Percentiles rank a stretch among this genome's conserved stretches.
Evolutionary conservation across 2,329 filamentous ascomycete genomes (phyloP).

Genomic region (Ceratocystis alfenasii): DNA sequence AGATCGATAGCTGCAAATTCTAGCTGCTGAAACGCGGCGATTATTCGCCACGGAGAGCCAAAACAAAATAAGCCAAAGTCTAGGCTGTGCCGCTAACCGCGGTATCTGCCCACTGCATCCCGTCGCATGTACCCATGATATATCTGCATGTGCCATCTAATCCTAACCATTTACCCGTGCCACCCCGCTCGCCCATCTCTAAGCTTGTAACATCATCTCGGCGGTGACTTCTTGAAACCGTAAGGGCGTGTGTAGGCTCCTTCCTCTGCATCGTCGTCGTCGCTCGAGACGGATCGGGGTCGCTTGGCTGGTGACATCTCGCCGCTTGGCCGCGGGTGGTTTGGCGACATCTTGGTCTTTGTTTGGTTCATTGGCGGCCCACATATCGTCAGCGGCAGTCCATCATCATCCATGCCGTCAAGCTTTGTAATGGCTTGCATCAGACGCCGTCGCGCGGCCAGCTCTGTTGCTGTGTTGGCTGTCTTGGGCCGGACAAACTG

Average conservation of each 20-base stretch:
- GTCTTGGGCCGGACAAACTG: conserved; percentile 43
- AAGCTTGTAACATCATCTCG: not conserved
- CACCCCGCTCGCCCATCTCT: too few relatives aligned
- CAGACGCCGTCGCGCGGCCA: conserved; percentile 41
- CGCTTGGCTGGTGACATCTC: conserved; percentile 38
- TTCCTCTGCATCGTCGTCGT: conserved; percentile 3
- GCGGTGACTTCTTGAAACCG: not conserved
- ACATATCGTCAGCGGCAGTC: conserved; percentile 3
- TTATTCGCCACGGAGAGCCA: too few relatives aligned
- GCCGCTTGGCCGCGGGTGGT: conserved; percentile 30
- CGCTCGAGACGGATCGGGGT: conserved; percentile 27
- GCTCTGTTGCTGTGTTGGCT: conserved; percentile 40
- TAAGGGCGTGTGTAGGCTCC: not conserved
- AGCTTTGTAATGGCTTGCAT: conserved; percentile 37
- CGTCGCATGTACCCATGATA: too few relatives aligned
- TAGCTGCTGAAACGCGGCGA: too few relatives aligned
- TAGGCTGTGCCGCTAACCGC: too few relatives aligned
- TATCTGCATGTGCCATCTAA: too few relatives aligned
- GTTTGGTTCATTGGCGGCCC: not conserved
- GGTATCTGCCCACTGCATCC: too few relatives aligned
- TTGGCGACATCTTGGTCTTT: not conserved
- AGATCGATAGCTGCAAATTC: not conserved
- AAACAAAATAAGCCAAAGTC: too few relatives aligned
- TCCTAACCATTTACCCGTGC: too few relatives aligned
- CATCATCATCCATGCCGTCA: conserved; percentile 28